phyloP scores from a whole-genome alignment of 169 alveolate species.

The Cryptosporidium tyzzeri region DNA sequence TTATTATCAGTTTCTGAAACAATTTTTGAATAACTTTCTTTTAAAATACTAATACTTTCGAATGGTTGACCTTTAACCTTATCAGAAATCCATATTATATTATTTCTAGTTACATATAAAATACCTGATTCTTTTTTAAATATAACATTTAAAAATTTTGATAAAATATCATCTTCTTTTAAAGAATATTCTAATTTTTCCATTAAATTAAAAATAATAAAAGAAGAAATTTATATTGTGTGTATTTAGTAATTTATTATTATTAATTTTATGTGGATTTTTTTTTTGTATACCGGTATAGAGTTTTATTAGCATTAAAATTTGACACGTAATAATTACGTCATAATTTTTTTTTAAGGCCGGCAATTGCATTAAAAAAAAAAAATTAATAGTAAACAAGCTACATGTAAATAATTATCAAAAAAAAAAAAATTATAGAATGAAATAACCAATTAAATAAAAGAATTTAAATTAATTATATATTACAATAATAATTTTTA shows the following conservation, averaged over 20 bases:
- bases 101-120: constrained; percentile 29
- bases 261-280: neutral
- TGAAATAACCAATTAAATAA: neutral
- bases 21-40: constrained; percentile 11
- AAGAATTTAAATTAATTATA: neutral
- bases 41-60: neutral
- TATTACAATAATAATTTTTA: too few species aligned
- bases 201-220: neutral
- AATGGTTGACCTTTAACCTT: constrained; percentile 12
- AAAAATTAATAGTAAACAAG: constrained; percentile 14
- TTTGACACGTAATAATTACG: constrained; percentile 7
- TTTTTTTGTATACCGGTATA: constrained; percentile 7
- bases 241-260: too few species aligned
- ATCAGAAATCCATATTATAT: constrained; percentile 44
- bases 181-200: constrained; percentile 30
- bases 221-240: too few species aligned
- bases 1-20: neutral
- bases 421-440: neutral
- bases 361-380: neutral
- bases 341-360: neutral
- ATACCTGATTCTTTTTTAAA: constrained; percentile 52
- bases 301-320: neutral
- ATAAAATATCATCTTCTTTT: constrained; percentile 4
- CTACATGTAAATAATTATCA: neutral
- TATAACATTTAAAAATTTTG: constrained; percentile 17